These are phyloP conservation scores for Yamadazyma triangularis DNA, from an alignment of 1,139 yeast genomes.

Conservation along the genomic window DNA sequence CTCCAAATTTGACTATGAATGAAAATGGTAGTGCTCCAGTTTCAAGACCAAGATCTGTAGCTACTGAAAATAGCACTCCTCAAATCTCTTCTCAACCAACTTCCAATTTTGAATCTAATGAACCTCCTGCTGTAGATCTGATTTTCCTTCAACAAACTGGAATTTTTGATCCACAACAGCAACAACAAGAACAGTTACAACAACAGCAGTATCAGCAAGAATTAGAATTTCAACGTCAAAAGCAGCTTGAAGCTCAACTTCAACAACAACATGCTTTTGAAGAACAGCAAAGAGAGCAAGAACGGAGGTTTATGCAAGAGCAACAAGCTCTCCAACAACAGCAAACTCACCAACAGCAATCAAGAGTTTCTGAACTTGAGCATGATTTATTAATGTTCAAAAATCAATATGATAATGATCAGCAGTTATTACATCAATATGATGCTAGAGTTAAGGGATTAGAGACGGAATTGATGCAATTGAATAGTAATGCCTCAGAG, in stretches of 20 bases:
- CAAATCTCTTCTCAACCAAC: conserved; percentile 35
- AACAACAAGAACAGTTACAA: conserved; percentile 59
- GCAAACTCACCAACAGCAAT: conserved; percentile 71
- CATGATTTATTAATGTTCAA: conserved; percentile 72
- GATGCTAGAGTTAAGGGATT: conserved; percentile 80
- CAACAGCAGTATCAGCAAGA: conserved; percentile 68
- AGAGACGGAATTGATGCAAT: conserved; percentile 65
- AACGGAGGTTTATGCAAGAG: conserved; percentile 34
- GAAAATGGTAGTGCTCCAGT: conserved; percentile 36
- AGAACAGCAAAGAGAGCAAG: conserved; percentile 72
- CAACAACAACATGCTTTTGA: conserved; percentile 63
- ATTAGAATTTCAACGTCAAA: conserved; percentile 41
- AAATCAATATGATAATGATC: conserved; percentile 86
- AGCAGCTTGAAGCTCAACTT: conserved; percentile 43
- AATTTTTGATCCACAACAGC: conserved; percentile 26
- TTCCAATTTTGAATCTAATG: conserved; percentile 21
- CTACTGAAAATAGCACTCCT: conserved; percentile 17
- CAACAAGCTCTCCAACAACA: conserved; percentile 69
- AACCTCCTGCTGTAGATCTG: conserved; percentile 43
- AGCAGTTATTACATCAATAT: conserved; percentile 77
- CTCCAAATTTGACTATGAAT: conserved; percentile 60
- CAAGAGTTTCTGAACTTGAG: conserved; percentile 76
- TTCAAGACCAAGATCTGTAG: conserved; percentile 39
- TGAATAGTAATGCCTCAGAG: conserved; percentile 64
- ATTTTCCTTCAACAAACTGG: conserved; percentile 47